Evolutionary conservation across 2,329 filamentous ascomycete genomes (phyloP), one percentile per base, ranked within the genome.

Genomic region (Fusarium verticillioides): DNA sequence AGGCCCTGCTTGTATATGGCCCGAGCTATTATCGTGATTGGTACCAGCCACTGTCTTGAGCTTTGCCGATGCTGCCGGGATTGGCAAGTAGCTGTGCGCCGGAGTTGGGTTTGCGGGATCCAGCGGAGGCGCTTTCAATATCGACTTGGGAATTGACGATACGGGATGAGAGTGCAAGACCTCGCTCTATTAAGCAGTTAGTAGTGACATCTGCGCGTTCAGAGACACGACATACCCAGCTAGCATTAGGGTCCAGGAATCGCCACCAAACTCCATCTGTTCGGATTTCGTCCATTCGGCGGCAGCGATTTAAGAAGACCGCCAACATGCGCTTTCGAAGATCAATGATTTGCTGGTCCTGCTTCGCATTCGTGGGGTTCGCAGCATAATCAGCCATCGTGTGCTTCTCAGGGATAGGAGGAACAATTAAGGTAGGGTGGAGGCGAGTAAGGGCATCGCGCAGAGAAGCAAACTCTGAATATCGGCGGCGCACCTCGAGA

Each of bases 321-420:
- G 93, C 93, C 60, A 99, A 83, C 96, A 99, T 99, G 78, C 96
- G 93, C 85, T 98, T 98, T 67, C 96, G 90, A 74, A 98, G 85
- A 80, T 99, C 96, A 73, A 99, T 99, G 50, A 98, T 99, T 69
- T 96, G 94, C 65, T 95, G 92, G 81, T 99, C 97, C 82, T 99
- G 96, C 82, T 98, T 99, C 23, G 97, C 97, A 78, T 96, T 98
- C 42, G 96, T 99, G 4, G 97, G 96, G 78, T 97, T 98, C 34
- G 97, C 95, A 21, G 96, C 96, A 80, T 99, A 99, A 82, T 99
- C 96, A 69, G 96, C 96, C 93, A 99, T 97, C 50, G 95, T 96
- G 82, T 99, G 96, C 83, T 99, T 99, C 84, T 99, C 97, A 28
- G 96, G 96, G 78, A 99, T 99, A 7, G 96, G 96, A 12, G 96